phyloP scores from a whole-genome alignment of 805 yeast genomes.

The Pichia heedii region DNA sequence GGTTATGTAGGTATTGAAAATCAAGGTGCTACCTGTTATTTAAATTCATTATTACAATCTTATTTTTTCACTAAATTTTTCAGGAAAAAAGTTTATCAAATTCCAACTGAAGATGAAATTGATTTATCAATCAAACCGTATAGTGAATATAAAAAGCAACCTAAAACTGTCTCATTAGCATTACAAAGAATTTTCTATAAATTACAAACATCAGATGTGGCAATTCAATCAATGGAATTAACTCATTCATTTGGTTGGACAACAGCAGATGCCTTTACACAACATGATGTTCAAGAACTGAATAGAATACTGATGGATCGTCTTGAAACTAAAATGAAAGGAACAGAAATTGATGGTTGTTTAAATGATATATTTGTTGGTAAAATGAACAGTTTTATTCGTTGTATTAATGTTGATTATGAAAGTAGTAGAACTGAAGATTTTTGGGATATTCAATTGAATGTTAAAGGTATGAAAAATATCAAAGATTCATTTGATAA shows the following conservation, averaged over 20 bases:
- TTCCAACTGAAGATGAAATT: slow-evolving; percentile 63
- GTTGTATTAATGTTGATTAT: slow-evolving; percentile 87
- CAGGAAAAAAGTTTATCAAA: slow-evolving; percentile 77
- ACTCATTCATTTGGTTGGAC: slow-evolving; percentile 98
- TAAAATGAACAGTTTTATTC: slow-evolving; percentile 89
- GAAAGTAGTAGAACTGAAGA: slow-evolving; percentile 90
- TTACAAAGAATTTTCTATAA: slow-evolving; percentile 82
- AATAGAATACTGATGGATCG: slow-evolving; percentile 93
- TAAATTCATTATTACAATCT: slow-evolving; percentile 86
- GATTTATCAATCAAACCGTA: slow-evolving; percentile 26
- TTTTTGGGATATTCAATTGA: slow-evolving; percentile 96
- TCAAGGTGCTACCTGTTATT: slow-evolving; percentile 98
- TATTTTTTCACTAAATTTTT: slow-evolving; percentile 78
- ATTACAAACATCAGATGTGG: slow-evolving; percentile 60
- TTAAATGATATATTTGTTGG: slow-evolving; percentile 86
- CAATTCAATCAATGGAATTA: slow-evolving; percentile 78
- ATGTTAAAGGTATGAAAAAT: slow-evolving; percentile 74
- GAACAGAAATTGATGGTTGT: slow-evolving; percentile 67
- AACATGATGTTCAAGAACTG: slow-evolving; percentile 96
- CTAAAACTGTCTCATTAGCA: slow-evolving; percentile 64
- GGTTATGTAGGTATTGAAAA: slow-evolving; percentile 90
- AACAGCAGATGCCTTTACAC: slow-evolving; percentile 88
- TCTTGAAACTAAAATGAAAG: slow-evolving; percentile 84
- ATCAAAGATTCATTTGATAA: slow-evolving; percentile 72
- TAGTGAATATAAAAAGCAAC: slow-evolving; percentile 26